Evolutionary conservation across 768 basidiomycete genomes (phyloP), one percentile per base, ranked within the genome.

Genomic region (Russula earlei): DNA sequence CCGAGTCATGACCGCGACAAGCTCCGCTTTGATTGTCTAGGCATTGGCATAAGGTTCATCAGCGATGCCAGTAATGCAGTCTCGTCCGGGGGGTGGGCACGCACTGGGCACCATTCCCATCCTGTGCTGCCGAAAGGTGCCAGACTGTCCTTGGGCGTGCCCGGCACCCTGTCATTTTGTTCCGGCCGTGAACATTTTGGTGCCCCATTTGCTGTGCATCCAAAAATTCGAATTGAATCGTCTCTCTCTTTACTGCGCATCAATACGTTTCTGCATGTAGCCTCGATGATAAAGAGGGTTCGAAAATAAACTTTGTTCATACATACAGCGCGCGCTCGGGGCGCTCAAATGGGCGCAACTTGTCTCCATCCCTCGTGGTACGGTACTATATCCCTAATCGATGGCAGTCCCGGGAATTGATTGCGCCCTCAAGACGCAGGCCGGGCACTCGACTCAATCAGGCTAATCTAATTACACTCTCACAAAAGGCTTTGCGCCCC

Each of bases 311-410:
- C 19, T 50, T 6, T n/a, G 8, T 27, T 27, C 17, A 5, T 14
- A 29, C 49, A 41, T 52, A 52, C 49, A 52, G 40, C 40, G 50
- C 50, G 9, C 49, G 25, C 29, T 36, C 49, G 10, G 49, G 27
- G 49, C 49, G 49, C 49, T 40, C 49, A 29, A 12, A 25, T 12
- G 37, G 37, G 49, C 37, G n/a, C 14, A 40, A 49, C 25, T 38
- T 38, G 25, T 27, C n/a, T 15, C 11, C 48, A 25, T 22, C 27
- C 44, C 25, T 45, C 34, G 42, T 43, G 42, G 42, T 27, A 10
- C 29, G 5, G 9, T 11, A 42, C 5, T 17, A 49, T 25, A 10
- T 31, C 44, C 11, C 45, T 6, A 20, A 46, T 38, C 37, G 25
- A 40, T 38, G 17, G 34, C 48, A 37, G 11, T 40, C 49, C 25